Evolutionary conservation across 169 alveolate species (phyloP).

Genomic region (Plasmodium coatneyi): DNA sequence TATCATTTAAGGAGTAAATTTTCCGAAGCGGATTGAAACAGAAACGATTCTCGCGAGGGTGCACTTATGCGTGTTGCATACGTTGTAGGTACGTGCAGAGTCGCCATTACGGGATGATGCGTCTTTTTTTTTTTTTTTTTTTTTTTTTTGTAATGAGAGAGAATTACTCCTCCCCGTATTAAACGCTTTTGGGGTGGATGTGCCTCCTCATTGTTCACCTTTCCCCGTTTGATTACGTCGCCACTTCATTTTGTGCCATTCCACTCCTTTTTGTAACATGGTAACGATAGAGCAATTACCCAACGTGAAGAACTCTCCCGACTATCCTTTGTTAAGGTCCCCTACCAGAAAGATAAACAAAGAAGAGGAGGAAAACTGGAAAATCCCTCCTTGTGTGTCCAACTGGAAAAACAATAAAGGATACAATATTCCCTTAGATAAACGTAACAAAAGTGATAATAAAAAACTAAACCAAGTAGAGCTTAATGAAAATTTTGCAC

Average conservation of each 20-base stretch:
- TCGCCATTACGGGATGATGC: neutral
- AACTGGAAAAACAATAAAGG: too few relatives aligned
- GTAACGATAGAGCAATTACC: too few relatives aligned
- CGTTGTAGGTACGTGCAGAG: neutral
- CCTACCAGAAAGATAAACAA: too few relatives aligned
- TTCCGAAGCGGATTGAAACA: neutral
- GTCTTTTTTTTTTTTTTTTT: too few relatives aligned
- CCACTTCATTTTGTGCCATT: neutral
- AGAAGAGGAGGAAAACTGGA: too few relatives aligned
- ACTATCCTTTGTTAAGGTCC: too few relatives aligned
- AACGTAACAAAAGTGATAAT: too few relatives aligned
- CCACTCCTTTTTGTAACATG: neutral
- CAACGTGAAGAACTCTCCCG: too few relatives aligned
- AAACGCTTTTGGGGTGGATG: neutral
- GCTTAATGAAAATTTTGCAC: too few relatives aligned
- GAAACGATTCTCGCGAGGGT: neutral
- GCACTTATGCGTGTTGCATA: neutral
- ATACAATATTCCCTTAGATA: too few relatives aligned
- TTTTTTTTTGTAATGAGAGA: neutral
- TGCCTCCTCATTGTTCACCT: neutral
- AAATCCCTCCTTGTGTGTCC: too few relatives aligned
- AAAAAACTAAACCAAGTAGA: too few relatives aligned
- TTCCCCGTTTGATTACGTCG: neutral
- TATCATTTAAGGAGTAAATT: neutral
- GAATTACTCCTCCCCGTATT: neutral